Conservation (phyloP, 345 rosid genomes). For the Boechera stricta region DNA sequence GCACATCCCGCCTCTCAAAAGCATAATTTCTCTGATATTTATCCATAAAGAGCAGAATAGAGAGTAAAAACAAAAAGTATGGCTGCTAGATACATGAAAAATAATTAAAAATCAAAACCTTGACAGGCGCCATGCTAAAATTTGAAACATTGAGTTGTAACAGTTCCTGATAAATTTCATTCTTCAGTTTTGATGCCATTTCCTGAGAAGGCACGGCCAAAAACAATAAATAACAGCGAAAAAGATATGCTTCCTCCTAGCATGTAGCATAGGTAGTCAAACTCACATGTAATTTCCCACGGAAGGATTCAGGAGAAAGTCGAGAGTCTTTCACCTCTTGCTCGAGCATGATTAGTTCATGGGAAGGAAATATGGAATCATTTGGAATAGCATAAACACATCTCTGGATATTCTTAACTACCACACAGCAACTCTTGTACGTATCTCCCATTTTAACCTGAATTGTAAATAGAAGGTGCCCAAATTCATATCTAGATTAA, state of each 20-base stretch:
- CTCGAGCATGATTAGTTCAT: slow-evolving; percentile 70
- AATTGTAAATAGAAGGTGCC: slow-evolving; percentile 28
- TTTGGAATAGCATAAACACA: slow-evolving; percentile 88
- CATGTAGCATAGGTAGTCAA: slow-evolving; percentile 1
- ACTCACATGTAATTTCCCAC: slow-evolving; percentile 78
- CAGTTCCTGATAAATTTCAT: slow-evolving; percentile 73
- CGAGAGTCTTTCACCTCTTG: slow-evolving; percentile 70
- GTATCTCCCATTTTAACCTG: slow-evolving; percentile 82
- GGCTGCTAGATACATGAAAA: slow-evolving; percentile 13
- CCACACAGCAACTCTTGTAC: slow-evolving; percentile 86
- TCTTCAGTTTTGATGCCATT: slow-evolving; percentile 70
- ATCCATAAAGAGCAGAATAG: slow-evolving; percentile 31
- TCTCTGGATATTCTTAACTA: slow-evolving; percentile 83
- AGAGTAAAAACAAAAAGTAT: slow-evolving; percentile 34
- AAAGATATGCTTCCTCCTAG: background rate
- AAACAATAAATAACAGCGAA: slow-evolving; percentile 28
- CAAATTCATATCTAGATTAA: slow-evolving; percentile 20
- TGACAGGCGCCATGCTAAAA: slow-evolving; percentile 84
- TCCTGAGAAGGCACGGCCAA: slow-evolving; percentile 54
- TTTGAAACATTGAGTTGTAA: slow-evolving; percentile 74
- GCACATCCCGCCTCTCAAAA: slow-evolving; percentile 79
- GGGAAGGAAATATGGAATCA: slow-evolving; percentile 61
- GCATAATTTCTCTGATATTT: slow-evolving; percentile 80
- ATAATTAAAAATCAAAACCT: slow-evolving; percentile 60
- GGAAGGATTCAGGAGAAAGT: slow-evolving; percentile 62